Percentiles rank a stretch among this genome's conserved stretches.
phyloP scores from a whole-genome alignment of 176 grass and related monocot species.

The Avena atlantica region DNA sequence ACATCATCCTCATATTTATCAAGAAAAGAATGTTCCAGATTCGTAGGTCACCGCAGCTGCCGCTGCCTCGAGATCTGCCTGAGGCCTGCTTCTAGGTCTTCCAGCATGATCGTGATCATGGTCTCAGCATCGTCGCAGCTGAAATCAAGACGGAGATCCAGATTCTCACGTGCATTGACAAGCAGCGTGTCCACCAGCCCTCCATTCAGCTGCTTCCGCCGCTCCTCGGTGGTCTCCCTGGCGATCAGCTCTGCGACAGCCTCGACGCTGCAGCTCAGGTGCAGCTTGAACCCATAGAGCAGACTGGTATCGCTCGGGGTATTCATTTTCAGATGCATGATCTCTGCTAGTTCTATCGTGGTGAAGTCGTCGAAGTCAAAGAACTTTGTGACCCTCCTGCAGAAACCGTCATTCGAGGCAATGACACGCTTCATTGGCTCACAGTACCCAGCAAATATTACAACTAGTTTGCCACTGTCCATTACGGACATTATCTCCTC shows the following conservation, averaged over 20 bases:
- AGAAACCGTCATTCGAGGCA: conserved; percentile 86
- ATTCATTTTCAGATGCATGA: conserved; percentile 82
- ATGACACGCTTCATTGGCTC: conserved; percentile 97
- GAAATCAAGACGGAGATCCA: conserved; percentile 90
- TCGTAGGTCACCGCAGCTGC: conserved; percentile 32
- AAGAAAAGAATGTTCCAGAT: conserved; percentile 3
- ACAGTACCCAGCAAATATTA: conserved; percentile 93
- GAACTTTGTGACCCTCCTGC: conserved; percentile 88
- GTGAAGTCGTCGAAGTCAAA: conserved; percentile 87
- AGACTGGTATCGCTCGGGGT: conserved; percentile 53
- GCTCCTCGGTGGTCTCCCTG: conserved; percentile 64
- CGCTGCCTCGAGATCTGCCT: conserved; percentile 59
- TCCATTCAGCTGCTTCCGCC: conserved; percentile 82
- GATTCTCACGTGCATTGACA: conserved; percentile 76
- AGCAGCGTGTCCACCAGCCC: conserved; percentile 85
- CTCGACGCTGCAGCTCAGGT: conserved; percentile 62
- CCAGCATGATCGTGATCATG: conserved; percentile 76
- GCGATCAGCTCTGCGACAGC: conserved; percentile 61
- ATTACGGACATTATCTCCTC: conserved; percentile 99
- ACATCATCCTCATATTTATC: neutral
- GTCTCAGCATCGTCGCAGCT: conserved; percentile 58
- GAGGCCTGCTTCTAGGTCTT: conserved; percentile 89
- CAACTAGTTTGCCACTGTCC: conserved; percentile 85
- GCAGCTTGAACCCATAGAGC: conserved; percentile 84
- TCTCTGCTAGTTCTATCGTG: conserved; percentile 80